These are phyloP conservation scores for Ananas comosus DNA, from an alignment of 176 grass and related monocot genomes.

Conservation along the genomic window DNA sequence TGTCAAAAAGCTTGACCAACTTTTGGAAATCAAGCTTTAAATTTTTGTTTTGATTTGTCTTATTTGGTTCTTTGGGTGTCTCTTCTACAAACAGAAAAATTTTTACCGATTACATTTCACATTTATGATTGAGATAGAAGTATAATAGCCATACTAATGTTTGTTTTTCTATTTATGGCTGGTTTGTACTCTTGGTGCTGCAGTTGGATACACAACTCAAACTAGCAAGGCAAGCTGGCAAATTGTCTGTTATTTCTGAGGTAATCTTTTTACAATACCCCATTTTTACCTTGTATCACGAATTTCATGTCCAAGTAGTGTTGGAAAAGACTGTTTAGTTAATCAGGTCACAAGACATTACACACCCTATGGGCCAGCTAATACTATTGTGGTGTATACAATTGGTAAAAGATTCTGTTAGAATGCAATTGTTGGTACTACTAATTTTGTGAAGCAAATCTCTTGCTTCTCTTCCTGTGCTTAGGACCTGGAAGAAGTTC, in stretches of 20 bases:
- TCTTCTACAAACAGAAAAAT: not conserved
- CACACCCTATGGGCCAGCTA: too few species aligned
- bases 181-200: not conserved
- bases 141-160: too few species aligned
- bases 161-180: not conserved
- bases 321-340: not conserved
- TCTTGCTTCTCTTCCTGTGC: too few species aligned
- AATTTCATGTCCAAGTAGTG: not conserved
- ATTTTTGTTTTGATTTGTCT: too few species aligned
- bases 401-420: not conserved
- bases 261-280: slow-evolving; percentile 20
- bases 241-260: slow-evolving; percentile 51
- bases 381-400: not conserved
- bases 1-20: too few species aligned
- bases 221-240: slow-evolving; percentile 32
- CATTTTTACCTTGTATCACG: not conserved
- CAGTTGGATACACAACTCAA: slow-evolving; percentile 52
- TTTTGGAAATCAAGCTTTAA: too few species aligned
- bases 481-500: too few species aligned
- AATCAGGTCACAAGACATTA: too few species aligned
- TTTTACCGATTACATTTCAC: not conserved
- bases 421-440: too few species aligned
- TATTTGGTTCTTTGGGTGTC: too few species aligned
- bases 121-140: too few species aligned
- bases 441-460: too few species aligned